phyloP scores from a whole-genome alignment of 306 rosid genomes.

The Adenanthera pavonina region DNA sequence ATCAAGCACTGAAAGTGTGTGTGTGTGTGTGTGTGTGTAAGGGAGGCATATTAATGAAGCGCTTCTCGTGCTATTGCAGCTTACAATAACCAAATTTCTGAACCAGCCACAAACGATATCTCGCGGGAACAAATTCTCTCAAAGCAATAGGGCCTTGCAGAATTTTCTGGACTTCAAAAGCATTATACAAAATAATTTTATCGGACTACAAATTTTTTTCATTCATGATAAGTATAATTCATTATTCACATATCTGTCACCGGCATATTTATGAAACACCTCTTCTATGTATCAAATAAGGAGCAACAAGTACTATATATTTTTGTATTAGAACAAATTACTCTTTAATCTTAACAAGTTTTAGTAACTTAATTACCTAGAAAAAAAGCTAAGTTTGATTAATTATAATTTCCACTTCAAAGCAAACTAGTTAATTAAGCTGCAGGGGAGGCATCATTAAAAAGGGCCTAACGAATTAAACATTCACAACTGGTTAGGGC shows the following conservation, averaged over 20 bases:
- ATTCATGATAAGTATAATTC: neutral
- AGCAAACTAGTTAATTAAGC: neutral
- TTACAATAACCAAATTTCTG: neutral
- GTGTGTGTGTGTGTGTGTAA: too few relatives aligned
- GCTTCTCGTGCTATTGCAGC: neutral
- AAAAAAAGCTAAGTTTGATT: neutral
- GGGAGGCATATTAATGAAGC: neutral
- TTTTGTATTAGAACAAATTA: neutral
- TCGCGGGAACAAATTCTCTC: neutral
- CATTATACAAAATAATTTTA: too few relatives aligned
- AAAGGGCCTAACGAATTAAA: neutral
- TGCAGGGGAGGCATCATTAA: neutral
- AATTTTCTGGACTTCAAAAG: too few relatives aligned
- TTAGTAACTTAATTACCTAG: neutral
- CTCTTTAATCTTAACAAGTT: neutral
- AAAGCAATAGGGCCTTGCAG: neutral
- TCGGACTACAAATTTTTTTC: neutral
- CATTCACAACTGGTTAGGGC: neutral
- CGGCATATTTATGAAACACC: neutral
- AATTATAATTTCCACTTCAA: neutral
- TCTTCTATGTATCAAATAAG: neutral
- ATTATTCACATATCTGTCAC: neutral
- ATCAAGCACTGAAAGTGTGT: neutral
- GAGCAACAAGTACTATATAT: neutral
- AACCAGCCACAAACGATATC: neutral